Evolutionary conservation across 306 rosid species (phyloP).

Genomic region (Pyrus bretschneideri): DNA sequence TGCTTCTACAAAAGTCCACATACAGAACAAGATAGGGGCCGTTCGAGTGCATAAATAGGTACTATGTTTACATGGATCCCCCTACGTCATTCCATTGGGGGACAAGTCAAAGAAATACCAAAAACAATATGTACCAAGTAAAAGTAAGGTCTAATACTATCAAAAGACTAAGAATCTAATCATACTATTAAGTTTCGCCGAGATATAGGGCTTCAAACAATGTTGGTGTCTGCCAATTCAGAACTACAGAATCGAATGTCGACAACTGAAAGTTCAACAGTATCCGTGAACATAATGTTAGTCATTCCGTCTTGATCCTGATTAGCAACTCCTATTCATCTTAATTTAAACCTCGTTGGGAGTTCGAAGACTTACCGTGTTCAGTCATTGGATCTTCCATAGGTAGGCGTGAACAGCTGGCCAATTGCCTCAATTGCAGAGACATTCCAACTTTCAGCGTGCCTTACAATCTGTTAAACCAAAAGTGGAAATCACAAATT

Average conservation of each 20-base stretch:
- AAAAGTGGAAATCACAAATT: slow-evolving; percentile 6
- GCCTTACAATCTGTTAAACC: slow-evolving; percentile 63
- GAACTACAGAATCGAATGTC: not conserved
- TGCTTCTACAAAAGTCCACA: not conserved
- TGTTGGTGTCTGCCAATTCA: not conserved
- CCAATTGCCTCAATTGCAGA: slow-evolving; percentile 80
- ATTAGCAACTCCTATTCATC: not conserved
- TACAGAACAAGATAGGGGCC: not conserved
- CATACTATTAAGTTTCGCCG: not conserved
- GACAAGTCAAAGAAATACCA: not conserved
- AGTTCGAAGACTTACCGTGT: not conserved
- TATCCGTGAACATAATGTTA: not conserved
- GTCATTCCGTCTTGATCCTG: not conserved
- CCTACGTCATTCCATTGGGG: not conserved
- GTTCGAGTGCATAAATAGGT: too few relatives aligned
- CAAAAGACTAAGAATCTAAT: not conserved
- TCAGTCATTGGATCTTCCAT: slow-evolving; percentile 11
- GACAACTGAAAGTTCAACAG: not conserved
- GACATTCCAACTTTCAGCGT: slow-evolving; percentile 81
- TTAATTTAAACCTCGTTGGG: not conserved
- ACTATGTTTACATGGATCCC: not conserved
- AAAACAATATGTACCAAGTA: not conserved
- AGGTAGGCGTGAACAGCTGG: slow-evolving; percentile 62
- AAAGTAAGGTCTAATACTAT: not conserved
- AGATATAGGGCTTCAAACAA: not conserved